A percentile compares a stretch with the other conserved stretches of the same genome.
These are phyloP conservation scores for Aegilops bicornis DNA, from an alignment of 176 grass and related monocot genomes.

Conservation along the genomic window DNA sequence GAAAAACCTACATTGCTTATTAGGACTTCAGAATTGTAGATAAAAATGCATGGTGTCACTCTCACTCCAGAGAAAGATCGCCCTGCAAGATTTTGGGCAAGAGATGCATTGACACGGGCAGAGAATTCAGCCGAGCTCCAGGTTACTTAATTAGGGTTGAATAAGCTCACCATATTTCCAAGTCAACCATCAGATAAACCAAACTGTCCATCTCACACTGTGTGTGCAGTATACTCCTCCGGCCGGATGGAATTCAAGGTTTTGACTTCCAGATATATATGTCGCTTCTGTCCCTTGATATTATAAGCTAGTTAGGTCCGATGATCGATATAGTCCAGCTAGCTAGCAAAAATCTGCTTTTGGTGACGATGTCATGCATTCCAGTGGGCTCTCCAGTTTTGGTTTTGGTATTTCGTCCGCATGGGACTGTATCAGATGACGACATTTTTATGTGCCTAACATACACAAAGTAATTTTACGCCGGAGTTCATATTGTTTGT, in stretches of 20 bases:
- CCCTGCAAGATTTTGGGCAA: background rate
- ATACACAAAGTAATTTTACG: background rate
- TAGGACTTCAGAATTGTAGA: background rate
- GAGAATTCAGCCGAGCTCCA: background rate
- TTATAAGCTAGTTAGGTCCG: background rate
- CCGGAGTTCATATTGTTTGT: background rate
- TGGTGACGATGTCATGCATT: constrained; percentile 4
- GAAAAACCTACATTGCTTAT: too few relatives aligned
- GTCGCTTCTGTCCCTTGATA: background rate
- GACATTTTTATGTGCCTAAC: background rate
- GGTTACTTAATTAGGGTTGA: background rate
- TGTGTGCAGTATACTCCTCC: background rate
- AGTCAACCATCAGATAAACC: constrained; percentile 26
- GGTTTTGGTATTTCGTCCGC: background rate
- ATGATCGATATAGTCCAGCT: too few relatives aligned
- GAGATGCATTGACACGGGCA: constrained; percentile 9
- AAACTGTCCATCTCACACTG: background rate
- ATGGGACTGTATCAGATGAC: too few relatives aligned
- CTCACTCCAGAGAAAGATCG: background rate
- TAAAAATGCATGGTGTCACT: background rate
- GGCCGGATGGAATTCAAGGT: background rate
- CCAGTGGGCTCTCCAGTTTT: background rate
- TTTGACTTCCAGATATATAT: constrained; percentile 13
- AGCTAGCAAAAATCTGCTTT: background rate
- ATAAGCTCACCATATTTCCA: background rate